These are phyloP conservation scores for Tolypocladium endophyticum DNA, from an alignment of 2,329 filamentous ascomycete genomes.

Conservation along the genomic window DNA sequence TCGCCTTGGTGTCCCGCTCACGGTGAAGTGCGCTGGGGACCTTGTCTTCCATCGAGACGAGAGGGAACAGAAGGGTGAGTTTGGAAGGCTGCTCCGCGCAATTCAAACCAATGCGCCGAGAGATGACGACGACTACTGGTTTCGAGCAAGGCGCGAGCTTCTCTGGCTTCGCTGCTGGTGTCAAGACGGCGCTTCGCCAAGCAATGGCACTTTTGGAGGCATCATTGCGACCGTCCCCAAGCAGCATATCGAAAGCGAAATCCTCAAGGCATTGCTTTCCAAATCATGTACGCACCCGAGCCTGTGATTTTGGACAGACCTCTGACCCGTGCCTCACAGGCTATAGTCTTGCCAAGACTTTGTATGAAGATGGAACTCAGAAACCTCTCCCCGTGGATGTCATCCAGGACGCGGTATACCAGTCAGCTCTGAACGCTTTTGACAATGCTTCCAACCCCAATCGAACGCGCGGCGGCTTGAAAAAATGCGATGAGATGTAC, in stretches of 20 bases:
- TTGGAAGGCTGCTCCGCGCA: conserved; percentile 47
- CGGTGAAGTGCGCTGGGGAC: conserved; percentile 46
- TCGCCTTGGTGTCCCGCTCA: conserved; percentile 37
- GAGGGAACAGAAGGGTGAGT: conserved; percentile 52
- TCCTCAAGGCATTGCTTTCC: conserved; percentile 56
- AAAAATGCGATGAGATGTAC: conserved; percentile 67
- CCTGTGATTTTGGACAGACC: neutral
- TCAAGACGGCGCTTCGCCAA: conserved; percentile 23
- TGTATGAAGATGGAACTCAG: conserved; percentile 45
- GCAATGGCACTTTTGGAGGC: conserved; percentile 41
- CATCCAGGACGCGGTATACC: conserved; percentile 51
- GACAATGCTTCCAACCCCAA: conserved; percentile 79
- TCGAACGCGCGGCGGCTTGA: conserved; percentile 62
- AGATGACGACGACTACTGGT: conserved; percentile 55
- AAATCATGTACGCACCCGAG: conserved; percentile 43
- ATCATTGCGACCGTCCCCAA: conserved; percentile 50
- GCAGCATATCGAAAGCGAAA: conserved; percentile 57
- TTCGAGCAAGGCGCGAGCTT: conserved; percentile 49
- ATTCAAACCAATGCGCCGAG: conserved; percentile 39
- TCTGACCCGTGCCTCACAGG: conserved; percentile 27
- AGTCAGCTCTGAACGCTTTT: conserved; percentile 58
- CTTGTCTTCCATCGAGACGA: conserved; percentile 53
- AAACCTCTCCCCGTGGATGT: conserved; percentile 36
- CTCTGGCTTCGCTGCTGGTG: conserved; percentile 70
- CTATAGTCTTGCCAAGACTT: conserved; percentile 50